Evolutionary conservation across 78 protist species (phyloP).

Genomic region (Dictyostelium brefeldianum): DNA sequence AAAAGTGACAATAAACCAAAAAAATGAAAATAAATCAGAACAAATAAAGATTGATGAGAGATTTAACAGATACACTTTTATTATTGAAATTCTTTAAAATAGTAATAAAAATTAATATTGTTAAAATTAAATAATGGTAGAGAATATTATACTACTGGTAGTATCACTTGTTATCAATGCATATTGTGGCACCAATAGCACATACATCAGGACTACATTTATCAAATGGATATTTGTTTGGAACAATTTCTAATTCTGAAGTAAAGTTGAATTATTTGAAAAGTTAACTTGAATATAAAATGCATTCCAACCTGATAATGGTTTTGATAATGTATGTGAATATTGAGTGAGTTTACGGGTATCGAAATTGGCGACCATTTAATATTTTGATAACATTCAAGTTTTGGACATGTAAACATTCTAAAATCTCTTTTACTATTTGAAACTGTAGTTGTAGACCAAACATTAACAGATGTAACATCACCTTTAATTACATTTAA

Average conservation of each 20-base stretch:
- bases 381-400: background rate
- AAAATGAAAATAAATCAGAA: too few species aligned
- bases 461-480: background rate
- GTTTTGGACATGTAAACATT: background rate
- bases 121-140: too few species aligned
- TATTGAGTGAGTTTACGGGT: background rate
- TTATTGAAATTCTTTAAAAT: too few species aligned
- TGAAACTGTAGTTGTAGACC: conserved; percentile 4
- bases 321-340: background rate
- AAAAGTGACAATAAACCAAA: too few species aligned
- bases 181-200: background rate
- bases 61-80: too few species aligned
- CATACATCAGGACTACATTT: background rate
- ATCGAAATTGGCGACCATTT: background rate
- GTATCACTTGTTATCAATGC: too few species aligned
- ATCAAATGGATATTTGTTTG: background rate
- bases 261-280: background rate
- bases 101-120: too few species aligned
- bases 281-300: background rate
- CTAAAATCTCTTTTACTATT: conserved; percentile 48
- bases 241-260: background rate
- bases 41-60: too few species aligned
- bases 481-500: background rate
- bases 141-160: too few species aligned
- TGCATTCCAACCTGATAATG: conserved; percentile 12